Conservation (phyloP, 345 rosid species). For the Rhizophora apiculata region DNA sequence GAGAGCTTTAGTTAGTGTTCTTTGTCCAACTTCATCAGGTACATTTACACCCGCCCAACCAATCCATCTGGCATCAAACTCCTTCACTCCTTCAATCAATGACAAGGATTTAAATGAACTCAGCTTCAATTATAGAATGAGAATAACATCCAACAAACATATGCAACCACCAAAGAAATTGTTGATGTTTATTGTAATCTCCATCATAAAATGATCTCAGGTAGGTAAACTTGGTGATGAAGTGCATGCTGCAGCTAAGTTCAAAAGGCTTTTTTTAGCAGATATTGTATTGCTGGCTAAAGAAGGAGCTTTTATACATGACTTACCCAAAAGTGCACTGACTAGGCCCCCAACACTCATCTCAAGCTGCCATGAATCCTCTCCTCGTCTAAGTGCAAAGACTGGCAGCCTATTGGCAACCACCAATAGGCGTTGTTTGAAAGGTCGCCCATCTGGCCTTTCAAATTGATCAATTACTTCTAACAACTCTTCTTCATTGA, state of each 20-base stretch:
- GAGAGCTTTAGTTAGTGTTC: conserved; percentile 43
- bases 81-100: conserved; percentile 44
- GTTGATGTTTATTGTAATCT: too few relatives aligned
- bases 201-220: too few relatives aligned
- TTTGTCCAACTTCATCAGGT: conserved; percentile 49
- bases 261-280: background rate
- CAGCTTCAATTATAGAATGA: too few relatives aligned
- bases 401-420: conserved; percentile 61
- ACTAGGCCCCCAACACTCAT: conserved; percentile 55
- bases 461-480: conserved; percentile 28
- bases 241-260: too few relatives aligned
- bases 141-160: too few relatives aligned
- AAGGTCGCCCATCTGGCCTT: conserved; percentile 26
- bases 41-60: conserved; percentile 72
- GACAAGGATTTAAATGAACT: too few relatives aligned
- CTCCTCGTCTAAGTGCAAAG: conserved; percentile 47
- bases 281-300: background rate
- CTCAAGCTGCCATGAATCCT: conserved; percentile 51
- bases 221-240: too few relatives aligned
- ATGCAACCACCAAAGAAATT: too few relatives aligned
- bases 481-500: conserved; percentile 26
- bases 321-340: conserved; percentile 54
- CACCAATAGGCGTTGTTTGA: conserved; percentile 53
- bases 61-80: conserved; percentile 60
- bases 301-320: background rate